Evolutionary conservation across 805 yeast species (phyloP), one percentile per base, ranked within the genome.

Genomic region (Ogataea trehaloabstinens): DNA sequence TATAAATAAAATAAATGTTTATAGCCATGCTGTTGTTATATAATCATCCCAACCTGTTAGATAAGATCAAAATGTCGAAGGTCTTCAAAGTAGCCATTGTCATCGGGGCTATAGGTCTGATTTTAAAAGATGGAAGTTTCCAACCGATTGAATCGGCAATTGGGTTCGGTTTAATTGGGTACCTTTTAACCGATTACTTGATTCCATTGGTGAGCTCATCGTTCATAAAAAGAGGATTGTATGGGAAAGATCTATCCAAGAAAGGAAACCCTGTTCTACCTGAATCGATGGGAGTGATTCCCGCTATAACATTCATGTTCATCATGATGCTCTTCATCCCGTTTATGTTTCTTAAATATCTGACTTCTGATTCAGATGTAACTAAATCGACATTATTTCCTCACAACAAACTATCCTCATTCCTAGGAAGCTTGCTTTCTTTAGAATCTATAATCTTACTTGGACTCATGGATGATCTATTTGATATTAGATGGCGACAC

Each of bases 401-500:
- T 3, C 93, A 86, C 53, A 79, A 76, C 46, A 85, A 83, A 60
- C 69, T 93, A 37, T 82, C 95, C 0, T 95, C 88, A 48, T 93
- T 82, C 61, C 71, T 93, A 48, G 80, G 95, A 52, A 95, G 95
- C 4, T 69, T 91, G 7, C 64, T 93, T 43, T 87, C 95, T 44
- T 64, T 93, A 34, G 88, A 88, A 63, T 78, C 88, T 48, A 90
- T 93, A 60, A 73, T 89, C 12, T 66, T 93, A 30, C 68, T 93
- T 31, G 99, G 99, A 0, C 71, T 93, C 21, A 84, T 95, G 34
- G 99, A 93, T 62, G 99, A 93, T 66, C 70, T 93, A 52, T 93
- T 93, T 56, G 99, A 93, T 62, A 80, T 93, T 46, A 75, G 96
- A 51, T 93, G 99, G 99, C 74, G 99, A 57, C 96, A 93, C 67